These are phyloP conservation scores for Gossypium anomalum DNA, from an alignment of 345 rosid species.

Conservation along the genomic window DNA sequence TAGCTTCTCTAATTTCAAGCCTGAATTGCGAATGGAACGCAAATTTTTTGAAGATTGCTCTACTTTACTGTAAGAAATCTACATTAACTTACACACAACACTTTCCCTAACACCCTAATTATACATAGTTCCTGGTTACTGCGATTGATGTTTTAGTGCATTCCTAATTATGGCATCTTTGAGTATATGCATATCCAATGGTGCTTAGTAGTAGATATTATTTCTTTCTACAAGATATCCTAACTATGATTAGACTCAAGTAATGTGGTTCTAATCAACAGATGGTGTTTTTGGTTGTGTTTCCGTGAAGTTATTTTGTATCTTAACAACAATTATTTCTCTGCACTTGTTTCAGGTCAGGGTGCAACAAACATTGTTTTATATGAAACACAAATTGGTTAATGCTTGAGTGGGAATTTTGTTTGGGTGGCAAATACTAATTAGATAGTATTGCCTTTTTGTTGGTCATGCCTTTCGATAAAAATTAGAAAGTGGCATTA, in stretches of 20 bases:
- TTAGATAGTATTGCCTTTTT: neutral
- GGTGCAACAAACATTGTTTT: conserved; percentile 95
- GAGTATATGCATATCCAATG: neutral
- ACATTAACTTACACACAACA: no score
- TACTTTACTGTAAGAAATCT: neutral
- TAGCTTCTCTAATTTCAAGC: neutral
- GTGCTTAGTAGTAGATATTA: neutral
- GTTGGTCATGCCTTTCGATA: neutral
- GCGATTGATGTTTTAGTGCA: neutral
- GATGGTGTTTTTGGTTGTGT: neutral
- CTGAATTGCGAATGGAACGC: neutral
- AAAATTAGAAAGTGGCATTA: neutral
- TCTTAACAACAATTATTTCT: neutral
- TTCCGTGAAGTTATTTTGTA: neutral
- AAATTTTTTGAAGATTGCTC: neutral
- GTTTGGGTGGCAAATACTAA: neutral
- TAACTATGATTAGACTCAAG: neutral
- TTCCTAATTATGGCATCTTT: neutral
- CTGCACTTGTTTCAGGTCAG: conserved; percentile 83
- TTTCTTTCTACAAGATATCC: neutral
- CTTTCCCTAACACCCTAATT: no score
- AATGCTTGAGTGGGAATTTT: conserved; percentile 11
- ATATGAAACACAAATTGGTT: conserved; percentile 36
- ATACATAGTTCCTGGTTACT: no score
- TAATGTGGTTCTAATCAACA: neutral